Conservation (phyloP, 306 rosid genomes). For the Spatholobus suberectus region DNA sequence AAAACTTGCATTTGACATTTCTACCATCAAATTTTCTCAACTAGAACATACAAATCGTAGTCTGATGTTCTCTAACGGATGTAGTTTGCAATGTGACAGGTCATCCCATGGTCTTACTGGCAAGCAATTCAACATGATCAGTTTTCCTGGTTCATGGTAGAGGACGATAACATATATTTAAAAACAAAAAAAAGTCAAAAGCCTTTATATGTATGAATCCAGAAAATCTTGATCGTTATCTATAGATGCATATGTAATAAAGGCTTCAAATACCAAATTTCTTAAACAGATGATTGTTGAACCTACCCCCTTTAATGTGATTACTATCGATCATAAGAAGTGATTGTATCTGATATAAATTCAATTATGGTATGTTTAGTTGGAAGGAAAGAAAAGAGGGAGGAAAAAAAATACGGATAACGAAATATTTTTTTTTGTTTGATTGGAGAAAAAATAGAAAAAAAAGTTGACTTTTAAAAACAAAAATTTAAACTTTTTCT, state of each 20-base stretch:
- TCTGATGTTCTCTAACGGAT: background rate
- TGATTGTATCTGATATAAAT: background rate
- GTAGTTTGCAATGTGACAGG: conserved; percentile 36
- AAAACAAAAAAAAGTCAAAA: conserved; percentile 22
- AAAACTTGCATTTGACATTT: background rate
- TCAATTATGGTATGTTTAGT: too few species aligned
- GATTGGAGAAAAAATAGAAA: too few species aligned
- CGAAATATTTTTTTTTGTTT: too few species aligned
- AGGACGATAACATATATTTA: conserved; percentile 21
- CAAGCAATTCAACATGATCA: conserved; percentile 26
- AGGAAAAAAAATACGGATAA: too few species aligned
- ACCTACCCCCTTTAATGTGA: background rate
- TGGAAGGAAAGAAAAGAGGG: too few species aligned
- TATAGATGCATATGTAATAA: conserved; percentile 48
- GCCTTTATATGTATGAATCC: conserved; percentile 37
- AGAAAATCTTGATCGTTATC: conserved; percentile 44
- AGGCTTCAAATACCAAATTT: conserved; percentile 52
- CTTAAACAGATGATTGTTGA: conserved; percentile 14
- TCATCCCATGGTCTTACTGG: conserved; percentile 22
- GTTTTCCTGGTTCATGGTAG: conserved; percentile 34
- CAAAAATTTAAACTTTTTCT: too few species aligned
- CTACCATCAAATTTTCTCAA: background rate
- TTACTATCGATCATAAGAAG: background rate
- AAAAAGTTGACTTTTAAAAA: too few species aligned
- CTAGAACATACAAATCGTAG: background rate